A percentile compares a stretch with the other conserved stretches of the same genome.
These are phyloP conservation scores for Calendula officinalis DNA, from an alignment of 129 eudicot species.

Conservation along the genomic window DNA sequence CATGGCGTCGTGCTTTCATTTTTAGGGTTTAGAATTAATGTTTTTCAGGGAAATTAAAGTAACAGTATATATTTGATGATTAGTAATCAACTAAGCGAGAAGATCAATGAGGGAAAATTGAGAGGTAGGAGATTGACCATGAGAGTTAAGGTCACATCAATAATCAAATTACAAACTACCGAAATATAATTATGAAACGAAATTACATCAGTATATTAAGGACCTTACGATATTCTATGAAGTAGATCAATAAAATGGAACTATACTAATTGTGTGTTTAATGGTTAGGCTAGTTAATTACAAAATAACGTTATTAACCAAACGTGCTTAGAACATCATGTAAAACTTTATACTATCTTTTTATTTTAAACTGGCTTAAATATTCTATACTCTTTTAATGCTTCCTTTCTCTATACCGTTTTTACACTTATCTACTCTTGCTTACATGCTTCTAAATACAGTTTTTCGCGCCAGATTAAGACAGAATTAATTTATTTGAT, in stretches of 20 bases:
- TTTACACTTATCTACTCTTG: not conserved
- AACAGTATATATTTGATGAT: not conserved
- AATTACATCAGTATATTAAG: constrained; percentile 8
- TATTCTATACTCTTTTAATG: not conserved
- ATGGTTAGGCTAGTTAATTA: not conserved
- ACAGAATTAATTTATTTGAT: constrained; percentile 5
- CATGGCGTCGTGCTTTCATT: constrained; percentile 8
- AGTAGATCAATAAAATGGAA: not conserved
- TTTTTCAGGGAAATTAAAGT: not conserved
- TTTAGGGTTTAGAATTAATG: constrained; percentile 10
- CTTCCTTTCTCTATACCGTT: not conserved
- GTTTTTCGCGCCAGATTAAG: constrained; percentile 3
- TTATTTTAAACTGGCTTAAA: not conserved
- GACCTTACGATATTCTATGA: not conserved
- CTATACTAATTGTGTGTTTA: not conserved
- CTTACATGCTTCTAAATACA: not conserved
- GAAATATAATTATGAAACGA: not conserved
- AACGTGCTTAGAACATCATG: constrained; percentile 3
- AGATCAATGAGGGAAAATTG: not conserved
- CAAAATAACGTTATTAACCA: not conserved
- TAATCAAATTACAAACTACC: not conserved
- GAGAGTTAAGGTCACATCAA: not conserved
- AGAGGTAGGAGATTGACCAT: not conserved
- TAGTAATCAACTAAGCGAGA: not conserved
- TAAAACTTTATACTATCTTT: not conserved